Evolutionary conservation across 1,284 basidiomycete genomes (phyloP), one percentile per base, ranked within the genome.

Genomic region (Malassezia arunalokei): DNA sequence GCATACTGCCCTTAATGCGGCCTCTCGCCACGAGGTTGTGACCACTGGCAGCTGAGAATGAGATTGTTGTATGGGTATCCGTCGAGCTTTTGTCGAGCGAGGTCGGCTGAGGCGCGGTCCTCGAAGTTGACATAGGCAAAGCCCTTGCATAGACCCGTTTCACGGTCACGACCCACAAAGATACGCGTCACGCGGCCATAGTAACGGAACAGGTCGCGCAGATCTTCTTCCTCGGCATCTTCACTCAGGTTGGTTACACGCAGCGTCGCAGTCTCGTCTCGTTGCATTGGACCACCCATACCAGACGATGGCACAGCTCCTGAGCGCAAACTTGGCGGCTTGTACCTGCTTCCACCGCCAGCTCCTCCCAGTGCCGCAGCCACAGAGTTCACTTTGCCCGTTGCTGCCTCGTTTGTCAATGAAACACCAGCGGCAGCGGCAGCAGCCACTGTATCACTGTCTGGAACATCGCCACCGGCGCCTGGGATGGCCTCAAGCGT

Each of bases 71-170:
- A 90, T 33, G 68, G 89, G 70, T 83, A 81, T 28, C 94, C 94
- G 71, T 99, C 82, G 67, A 92, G 83, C 78, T 90, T 95, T 70
- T 87, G 82, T 77, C 95, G 84, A 39, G 94, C 94, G 64, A 78
- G 79, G 76, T 94, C 87, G 27, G 88, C 94, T 44, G 80, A 78
- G 20, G 80, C 78, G 65, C 80, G 79, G 33, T 84, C 83, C 73
- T 96, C 91, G 71, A 95, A 98, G 74, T 85, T 88, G 64, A 95
- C 90, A 63, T 90, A 90, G 14, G 89, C 89, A 75, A 92, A 94
- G 56, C 94, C 92, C 76, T 95, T 96, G 64, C 89, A 89, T 40
- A 85, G 80, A 51, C 89, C 87, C 7, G 94, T 98, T 69, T 96
- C 91, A 58, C 90, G 81, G 74, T 98, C 92, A 51, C 87, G 81